These are phyloP conservation scores for Eimeria mitis DNA, from an alignment of 169 alveolate genomes.

Conservation along the genomic window DNA sequence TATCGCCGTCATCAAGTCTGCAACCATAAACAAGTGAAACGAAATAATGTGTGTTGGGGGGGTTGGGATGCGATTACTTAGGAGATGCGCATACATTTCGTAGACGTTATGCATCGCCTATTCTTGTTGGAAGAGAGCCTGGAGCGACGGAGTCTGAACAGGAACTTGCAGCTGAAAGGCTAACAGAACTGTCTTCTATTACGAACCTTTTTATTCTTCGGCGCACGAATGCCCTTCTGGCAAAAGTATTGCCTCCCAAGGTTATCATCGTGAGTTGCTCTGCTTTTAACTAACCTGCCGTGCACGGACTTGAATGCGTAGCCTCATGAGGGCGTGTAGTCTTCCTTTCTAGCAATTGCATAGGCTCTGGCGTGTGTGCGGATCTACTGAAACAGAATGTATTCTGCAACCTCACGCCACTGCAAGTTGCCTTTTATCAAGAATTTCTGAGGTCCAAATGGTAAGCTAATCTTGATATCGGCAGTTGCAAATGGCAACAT, in stretches of 20 bases:
- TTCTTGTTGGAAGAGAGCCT: slow-evolving; percentile 93
- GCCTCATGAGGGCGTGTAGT: background rate
- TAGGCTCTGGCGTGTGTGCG: slow-evolving; percentile 16
- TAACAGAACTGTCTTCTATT: slow-evolving; percentile 92
- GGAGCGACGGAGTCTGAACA: slow-evolving; percentile 94
- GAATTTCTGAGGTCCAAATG: slow-evolving; percentile 85
- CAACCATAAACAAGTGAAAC: background rate
- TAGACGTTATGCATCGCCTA: slow-evolving; percentile 87
- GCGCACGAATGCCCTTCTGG: slow-evolving; percentile 92
- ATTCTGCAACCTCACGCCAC: slow-evolving; percentile 92
- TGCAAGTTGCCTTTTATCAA: slow-evolving; percentile 89
- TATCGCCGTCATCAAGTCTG: background rate
- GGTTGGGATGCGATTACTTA: background rate
- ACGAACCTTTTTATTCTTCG: slow-evolving; percentile 94
- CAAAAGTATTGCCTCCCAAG: slow-evolving; percentile 95
- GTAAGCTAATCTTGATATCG: background rate
- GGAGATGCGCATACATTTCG: slow-evolving; percentile 80
- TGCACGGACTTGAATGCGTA: background rate
- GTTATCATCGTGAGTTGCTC: slow-evolving; percentile 84
- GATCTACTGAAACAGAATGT: slow-evolving; percentile 84
- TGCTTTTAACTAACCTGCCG: background rate
- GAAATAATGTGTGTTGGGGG: background rate
- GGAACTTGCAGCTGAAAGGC: slow-evolving; percentile 90
- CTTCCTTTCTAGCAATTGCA: background rate
- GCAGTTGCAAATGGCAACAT: background rate